A percentile compares a stretch with the other conserved stretches of the same genome.
These are phyloP conservation scores for Byssoonygena ceratinophila DNA, from an alignment of 2,329 filamentous ascomycete species.

Conservation along the genomic window DNA sequence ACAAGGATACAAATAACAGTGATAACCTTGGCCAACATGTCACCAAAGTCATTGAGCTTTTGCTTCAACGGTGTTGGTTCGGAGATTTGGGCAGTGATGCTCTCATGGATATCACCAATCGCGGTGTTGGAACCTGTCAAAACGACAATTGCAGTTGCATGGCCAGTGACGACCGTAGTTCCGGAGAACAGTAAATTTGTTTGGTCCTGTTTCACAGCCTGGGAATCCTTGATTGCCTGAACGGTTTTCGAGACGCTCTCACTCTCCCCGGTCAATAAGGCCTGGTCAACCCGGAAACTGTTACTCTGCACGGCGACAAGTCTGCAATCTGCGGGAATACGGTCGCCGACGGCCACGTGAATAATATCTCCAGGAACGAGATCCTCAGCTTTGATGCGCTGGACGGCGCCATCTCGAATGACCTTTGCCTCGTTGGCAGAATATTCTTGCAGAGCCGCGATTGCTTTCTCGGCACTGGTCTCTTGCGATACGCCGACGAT, in stretches of 20 bases:
- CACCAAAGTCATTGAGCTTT: conserved; percentile 97
- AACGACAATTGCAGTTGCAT: conserved; percentile 82
- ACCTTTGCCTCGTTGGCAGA: conserved; percentile 97
- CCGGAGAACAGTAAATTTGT: conserved; percentile 97
- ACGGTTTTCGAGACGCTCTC: conserved; percentile 89
- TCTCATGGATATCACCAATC: conserved; percentile 97
- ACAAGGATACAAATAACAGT: conserved; percentile 92
- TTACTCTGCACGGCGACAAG: conserved; percentile 88
- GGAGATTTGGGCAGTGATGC: conserved; percentile 94
- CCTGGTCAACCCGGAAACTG: conserved; percentile 92
- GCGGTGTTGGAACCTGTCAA: conserved; percentile 82
- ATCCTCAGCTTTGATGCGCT: conserved; percentile 87
- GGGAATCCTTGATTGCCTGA: conserved; percentile 56
- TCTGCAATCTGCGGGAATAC: conserved; percentile 89
- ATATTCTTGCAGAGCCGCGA: conserved; percentile 96
- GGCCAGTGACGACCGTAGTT: conserved; percentile 89
- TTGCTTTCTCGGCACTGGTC: conserved; percentile 96
- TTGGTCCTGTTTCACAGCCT: conserved; percentile 94
- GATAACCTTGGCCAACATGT: conserved; percentile 92
- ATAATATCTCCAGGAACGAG: conserved; percentile 91
- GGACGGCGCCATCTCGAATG: conserved; percentile 68
- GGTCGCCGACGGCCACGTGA: conserved; percentile 77
- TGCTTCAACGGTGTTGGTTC: conserved; percentile 95
- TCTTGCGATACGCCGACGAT: conserved; percentile 97
- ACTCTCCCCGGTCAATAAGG: conserved; percentile 92